Evolutionary conservation across 1,139 yeast species (phyloP), one percentile per base, ranked within the genome.

Genomic region (Lodderomyces parapsilosis): DNA sequence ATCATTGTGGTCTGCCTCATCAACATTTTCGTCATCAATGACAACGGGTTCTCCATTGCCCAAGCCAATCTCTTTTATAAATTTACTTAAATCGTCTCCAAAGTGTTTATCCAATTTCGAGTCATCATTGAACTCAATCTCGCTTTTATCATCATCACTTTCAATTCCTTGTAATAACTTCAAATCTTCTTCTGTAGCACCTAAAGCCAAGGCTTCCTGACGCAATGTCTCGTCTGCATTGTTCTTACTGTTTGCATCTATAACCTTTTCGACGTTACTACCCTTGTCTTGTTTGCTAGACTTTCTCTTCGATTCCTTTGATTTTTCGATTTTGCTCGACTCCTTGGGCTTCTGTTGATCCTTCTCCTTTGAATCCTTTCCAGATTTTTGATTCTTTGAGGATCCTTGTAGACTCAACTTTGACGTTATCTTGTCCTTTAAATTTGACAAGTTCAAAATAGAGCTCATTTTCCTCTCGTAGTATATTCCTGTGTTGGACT

Each of bases 1-100:
- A 35, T 62, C 71, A 25, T 65, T 71, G 6, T 54, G 60, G 6
- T 56, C 59, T 13, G 58, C 66, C 7, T 51, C 60, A 1, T 46
- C 55, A 11, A 33, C 15, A 13, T 60, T 71, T 31, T 60, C 73
- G 15, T 63, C 72, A 9, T 59, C 68, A 13, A 58, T 66, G 5
- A 65, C 63, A 33, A 67, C 62, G 9, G 62, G 63, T 20, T 65
- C 69, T 9, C 62, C 59, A 7, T 66, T 69, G 11, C 71, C 76
- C 27, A 87, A 70, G 0, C 95, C 95, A 53, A 87, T 76, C 25
- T 75, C 78, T 49, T 78, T 76, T 82, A 90, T 82, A 58, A 87
- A 84, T 14, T 68, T 69, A 24, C 76, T 68, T 47, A 89, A 69
- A 46, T 88, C 96, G 30, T 67, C 60, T 11, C 75, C 71, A 24